A percentile compares a stretch with the other conserved stretches of the same genome.
These are phyloP conservation scores for Phellinidium pouzarii DNA, from an alignment of 1,284 basidiomycete genomes.

Conservation along the genomic window DNA sequence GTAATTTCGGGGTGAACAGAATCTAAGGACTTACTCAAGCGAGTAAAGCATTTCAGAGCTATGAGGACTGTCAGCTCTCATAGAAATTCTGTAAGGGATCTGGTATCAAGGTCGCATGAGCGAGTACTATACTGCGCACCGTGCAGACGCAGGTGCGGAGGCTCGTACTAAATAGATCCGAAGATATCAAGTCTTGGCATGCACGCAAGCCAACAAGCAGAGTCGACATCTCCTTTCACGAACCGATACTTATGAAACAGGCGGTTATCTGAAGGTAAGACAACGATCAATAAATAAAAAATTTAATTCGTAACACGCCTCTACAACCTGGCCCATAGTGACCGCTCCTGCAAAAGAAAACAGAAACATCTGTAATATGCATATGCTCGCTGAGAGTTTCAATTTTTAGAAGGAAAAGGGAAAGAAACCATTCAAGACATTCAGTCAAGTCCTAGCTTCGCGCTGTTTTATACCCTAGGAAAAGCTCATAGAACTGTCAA, in stretches of 20 bases:
- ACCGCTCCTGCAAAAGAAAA: background rate
- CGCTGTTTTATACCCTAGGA: slow-evolving; percentile 4
- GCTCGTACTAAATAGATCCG: background rate
- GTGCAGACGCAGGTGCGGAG: background rate
- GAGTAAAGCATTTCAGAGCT: background rate
- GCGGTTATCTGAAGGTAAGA: slow-evolving; percentile 2
- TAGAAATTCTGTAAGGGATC: background rate
- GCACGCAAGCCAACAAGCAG: slow-evolving; percentile 1
- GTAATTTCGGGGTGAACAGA: background rate
- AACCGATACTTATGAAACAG: background rate
- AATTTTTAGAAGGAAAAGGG: background rate
- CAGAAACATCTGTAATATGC: slow-evolving; percentile 8
- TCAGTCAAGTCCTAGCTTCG: background rate
- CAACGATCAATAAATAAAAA: background rate
- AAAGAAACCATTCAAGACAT: slow-evolving; percentile 5
- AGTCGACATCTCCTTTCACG: slow-evolving; percentile 6
- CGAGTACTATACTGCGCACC: background rate
- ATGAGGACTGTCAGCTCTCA: background rate
- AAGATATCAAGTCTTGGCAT: background rate
- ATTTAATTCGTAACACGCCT: background rate
- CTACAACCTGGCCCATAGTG: background rate
- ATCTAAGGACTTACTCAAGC: background rate
- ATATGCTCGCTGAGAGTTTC: background rate
- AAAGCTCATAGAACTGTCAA: slow-evolving; percentile 12
- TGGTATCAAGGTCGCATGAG: background rate